Evolutionary conservation across 257 asterid genomes (phyloP), one percentile per base, ranked within the genome.

Genomic region (Solanum ossicruentum): DNA sequence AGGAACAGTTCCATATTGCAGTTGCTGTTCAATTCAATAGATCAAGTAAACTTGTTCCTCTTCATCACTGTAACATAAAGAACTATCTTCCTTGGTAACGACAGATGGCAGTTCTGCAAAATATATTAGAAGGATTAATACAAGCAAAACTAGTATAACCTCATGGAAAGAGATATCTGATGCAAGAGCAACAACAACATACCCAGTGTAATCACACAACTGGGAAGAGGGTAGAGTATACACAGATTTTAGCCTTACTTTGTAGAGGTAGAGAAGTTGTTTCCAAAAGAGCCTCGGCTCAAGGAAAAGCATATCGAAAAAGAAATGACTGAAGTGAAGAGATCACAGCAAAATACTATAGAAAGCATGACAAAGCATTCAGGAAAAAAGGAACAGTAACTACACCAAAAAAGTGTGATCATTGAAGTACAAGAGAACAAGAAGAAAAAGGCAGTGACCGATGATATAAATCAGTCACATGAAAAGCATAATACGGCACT

Each of bases 1-100:
- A 89, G 67, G 83, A 83, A 84, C 77, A 85, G 86, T 21, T 75
- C 86, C 90, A 90, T 87, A 71, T 51, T 82, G 85, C 73, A 52
- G 45, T 55, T 51, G 45, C 10, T 66, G 82, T 80, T 54, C 57
- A 43, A 41, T 73, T 80, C 55, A 12, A 18, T 60, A 58, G 54
- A 65, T 70, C 58, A 82, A 81, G 81, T 88, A 65, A 85, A 75
- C n/a, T 17, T 39, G 54, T 61, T 72, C 85, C 69, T 70, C 23
- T 56, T 81, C 55, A 51, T 80, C 75, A 26, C 32, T 39, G 82
- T 39, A 45, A 80, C 67, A 84, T 13, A 61, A 28, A 17, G 32
- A n/a, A 55, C 12, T 6, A 41, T 82, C 83, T 84, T 57, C 69
- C 65, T 57, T n/a, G 72, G 69, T 66, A 36, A 9, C 45, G 18